A percentile compares a stretch with the other conserved stretches of the same genome.
Evolutionary conservation across 202 grass and related monocot species (phyloP).

Genomic region (Brachypodium distachyon): DNA sequence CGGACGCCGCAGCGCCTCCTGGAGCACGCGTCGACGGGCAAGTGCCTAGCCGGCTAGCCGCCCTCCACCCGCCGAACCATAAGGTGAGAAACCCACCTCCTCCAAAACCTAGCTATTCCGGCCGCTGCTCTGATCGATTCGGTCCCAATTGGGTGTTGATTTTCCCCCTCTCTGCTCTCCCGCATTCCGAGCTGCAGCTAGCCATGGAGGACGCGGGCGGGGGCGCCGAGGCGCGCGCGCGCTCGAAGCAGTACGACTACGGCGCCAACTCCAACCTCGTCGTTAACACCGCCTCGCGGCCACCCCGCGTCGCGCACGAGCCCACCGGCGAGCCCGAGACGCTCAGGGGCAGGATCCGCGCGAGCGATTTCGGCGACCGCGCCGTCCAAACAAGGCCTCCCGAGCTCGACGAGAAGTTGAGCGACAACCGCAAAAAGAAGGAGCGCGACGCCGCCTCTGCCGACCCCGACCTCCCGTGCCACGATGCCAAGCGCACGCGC

Average conservation of each 20-base stretch:
- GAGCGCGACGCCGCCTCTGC: not conserved
- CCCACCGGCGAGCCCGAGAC: not conserved
- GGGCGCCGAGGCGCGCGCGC: not conserved
- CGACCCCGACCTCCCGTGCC: not conserved
- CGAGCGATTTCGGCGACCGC: not conserved
- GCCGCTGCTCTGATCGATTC: not conserved
- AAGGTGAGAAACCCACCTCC: not conserved
- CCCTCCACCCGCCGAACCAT: not conserved
- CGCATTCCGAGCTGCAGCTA: not conserved
- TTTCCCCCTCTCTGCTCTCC: not conserved
- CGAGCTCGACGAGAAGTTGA: not conserved
- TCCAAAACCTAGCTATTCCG: not conserved
- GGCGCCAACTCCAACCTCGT: constrained; percentile 3
- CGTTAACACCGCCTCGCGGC: not conserved
- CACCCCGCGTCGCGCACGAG: not conserved
- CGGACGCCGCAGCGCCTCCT: not conserved
- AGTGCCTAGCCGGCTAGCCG: not conserved
- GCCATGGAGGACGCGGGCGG: not conserved
- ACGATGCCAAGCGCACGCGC: not conserved
- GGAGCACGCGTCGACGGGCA: not conserved
- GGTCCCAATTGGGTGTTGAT: not conserved
- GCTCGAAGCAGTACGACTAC: not conserved
- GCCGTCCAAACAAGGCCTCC: not conserved
- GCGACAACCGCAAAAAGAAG: not conserved
- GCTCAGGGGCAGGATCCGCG: not conserved